phyloP scores from a whole-genome alignment of 257 asterid genomes.

The Eucommia ulmoides region DNA sequence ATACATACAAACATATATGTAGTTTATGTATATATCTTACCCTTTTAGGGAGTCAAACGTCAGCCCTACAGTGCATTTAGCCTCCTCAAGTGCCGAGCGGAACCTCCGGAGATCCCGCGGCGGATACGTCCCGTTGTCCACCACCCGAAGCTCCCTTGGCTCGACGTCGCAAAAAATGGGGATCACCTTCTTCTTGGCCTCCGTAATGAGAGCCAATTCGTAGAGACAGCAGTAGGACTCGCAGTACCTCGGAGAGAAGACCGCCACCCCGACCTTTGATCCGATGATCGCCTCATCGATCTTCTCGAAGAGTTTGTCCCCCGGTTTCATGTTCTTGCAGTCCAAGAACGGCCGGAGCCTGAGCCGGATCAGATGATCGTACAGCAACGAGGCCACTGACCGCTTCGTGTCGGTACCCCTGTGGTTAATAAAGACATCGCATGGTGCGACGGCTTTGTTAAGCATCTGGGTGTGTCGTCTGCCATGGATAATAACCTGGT shows the following conservation, averaged over 20 bases:
- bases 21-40: constrained; percentile 11
- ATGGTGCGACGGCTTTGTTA: no score
- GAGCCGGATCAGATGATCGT: constrained; percentile 52
- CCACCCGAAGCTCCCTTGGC: constrained; percentile 61
- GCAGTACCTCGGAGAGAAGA: constrained; percentile 68
- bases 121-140: constrained; percentile 26
- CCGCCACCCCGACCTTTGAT: constrained; percentile 57
- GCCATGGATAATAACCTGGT: no score
- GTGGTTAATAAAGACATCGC: no score
- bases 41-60: constrained; percentile 62
- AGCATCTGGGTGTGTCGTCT: no score
- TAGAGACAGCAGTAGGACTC: constrained; percentile 66
- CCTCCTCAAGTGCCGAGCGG: constrained; percentile 54
- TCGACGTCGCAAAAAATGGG: no score
- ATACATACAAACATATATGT: not conserved
- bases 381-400: constrained; percentile 62
- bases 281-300: constrained; percentile 41
- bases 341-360: no score
- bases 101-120: constrained; percentile 30
- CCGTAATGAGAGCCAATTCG: constrained; percentile 56
- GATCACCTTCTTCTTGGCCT: constrained; percentile 31
- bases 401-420: constrained; percentile 69
- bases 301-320: constrained; percentile 59
- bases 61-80: constrained; percentile 60
- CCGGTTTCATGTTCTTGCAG: constrained; percentile 81